Base-by-base conservation (phyloP, 2,329 filamentous ascomycete species). In the Cordyceps javanica region DNA sequence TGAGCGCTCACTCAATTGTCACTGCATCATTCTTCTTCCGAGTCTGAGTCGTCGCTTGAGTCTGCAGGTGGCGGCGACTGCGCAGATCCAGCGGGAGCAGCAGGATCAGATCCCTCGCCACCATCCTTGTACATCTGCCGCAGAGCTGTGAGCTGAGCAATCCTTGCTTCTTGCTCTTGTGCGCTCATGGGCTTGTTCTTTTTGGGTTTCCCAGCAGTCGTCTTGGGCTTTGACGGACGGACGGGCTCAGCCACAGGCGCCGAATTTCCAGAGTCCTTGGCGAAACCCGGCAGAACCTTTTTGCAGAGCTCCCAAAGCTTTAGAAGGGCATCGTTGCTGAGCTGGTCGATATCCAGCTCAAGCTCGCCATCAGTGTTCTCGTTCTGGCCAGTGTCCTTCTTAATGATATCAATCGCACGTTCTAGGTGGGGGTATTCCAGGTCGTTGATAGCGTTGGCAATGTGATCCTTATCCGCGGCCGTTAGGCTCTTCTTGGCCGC, bases 401-500 rank as follows among this genome's bases (percentile, higher is more conserved):
- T 91, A 68, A 99, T 97, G 61, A 97, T 92, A 60, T 88, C 85
- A 32, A 97, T 90, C 0, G 93, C 91, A 63, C 85, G 84, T 51
- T 87, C 82, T 67, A 96, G 88, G 63, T 90, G 86, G n/a, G 80
- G 78, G 51, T 88, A 87, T 19, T 91, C 86, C 58, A 97, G 83
- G 61, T 87, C 86, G 65, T 87, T 89, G 62, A 96, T 94, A 14
- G 89, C 89, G 59, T 88, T 87, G 1, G 91, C 93, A 59, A 99
- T 95, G 63, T 92, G 84, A 59, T 94, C 90, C 77, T 97, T 97
- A 73, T 99, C 91, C 3, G 87, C 80, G 59, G 84, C 87, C 45
- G 91, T 84, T 67, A 89, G 82, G 55, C 81, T 81, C 67, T 72
- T 75, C 66, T 75, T 76, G 6, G 68, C 56, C 0, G 72, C 67